phyloP scores from a whole-genome alignment of 129 eudicot genomes.

The Centaurea solstitialis region DNA sequence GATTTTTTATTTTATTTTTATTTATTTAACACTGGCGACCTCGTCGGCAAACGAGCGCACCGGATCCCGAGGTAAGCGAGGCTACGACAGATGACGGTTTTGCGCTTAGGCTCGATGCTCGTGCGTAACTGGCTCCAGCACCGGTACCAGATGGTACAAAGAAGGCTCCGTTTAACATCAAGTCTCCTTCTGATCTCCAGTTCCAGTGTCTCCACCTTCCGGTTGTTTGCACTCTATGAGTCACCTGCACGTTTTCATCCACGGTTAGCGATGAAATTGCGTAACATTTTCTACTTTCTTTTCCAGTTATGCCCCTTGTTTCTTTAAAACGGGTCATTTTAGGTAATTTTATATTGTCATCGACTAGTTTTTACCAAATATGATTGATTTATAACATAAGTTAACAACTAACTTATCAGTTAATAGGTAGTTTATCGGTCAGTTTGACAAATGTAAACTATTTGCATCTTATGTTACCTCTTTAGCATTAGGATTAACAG shows the following conservation, averaged over 20 bases:
- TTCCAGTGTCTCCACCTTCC: conserved; percentile 81
- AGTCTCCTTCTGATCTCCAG: conserved; percentile 92
- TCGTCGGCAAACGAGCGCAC: conserved; percentile 75
- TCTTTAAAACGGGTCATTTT: background rate
- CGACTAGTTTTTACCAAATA: background rate
- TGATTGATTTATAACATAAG: too few species aligned
- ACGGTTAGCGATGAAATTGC: background rate
- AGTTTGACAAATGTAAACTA: background rate
- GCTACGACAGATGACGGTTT: conserved; percentile 78
- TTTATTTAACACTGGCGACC: conserved; percentile 53
- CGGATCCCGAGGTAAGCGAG: conserved; percentile 80
- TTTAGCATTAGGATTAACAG: conserved; percentile 66
- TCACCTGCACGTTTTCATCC: conserved; percentile 54
- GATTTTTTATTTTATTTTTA: conserved; percentile 12
- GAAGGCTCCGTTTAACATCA: conserved; percentile 82
- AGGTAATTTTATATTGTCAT: background rate
- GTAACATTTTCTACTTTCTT: too few species aligned
- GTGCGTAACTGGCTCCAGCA: conserved; percentile 80
- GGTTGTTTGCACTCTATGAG: conserved; percentile 60
- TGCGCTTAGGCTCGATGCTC: conserved; percentile 89
- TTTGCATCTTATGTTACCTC: conserved; percentile 40
- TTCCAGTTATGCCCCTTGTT: too few species aligned
- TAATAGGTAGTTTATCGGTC: background rate
- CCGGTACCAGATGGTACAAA: conserved; percentile 83
- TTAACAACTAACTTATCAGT: background rate